phyloP scores from a whole-genome alignment of 371 early-diverging fungal species.

The Mortierella sp. region DNA sequence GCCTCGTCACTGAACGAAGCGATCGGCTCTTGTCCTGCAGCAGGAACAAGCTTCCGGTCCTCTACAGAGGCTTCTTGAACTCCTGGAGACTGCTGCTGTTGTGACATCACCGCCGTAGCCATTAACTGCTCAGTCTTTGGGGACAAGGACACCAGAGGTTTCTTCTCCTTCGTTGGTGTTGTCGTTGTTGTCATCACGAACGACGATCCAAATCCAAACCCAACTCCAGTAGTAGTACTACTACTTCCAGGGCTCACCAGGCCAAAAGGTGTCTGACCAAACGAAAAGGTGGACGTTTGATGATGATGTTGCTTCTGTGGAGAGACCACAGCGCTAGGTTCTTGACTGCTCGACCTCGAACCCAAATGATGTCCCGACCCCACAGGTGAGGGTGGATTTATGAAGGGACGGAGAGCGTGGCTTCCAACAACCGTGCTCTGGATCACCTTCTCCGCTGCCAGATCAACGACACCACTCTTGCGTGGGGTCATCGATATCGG shows the following conservation, averaged over 20 bases:
- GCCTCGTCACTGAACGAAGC: too few species aligned
- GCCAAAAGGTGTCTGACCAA: slow-evolving; percentile 22
- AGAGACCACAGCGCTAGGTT: slow-evolving; percentile 1
- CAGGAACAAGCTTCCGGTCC: too few species aligned
- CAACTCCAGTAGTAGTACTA: slow-evolving; percentile 10
- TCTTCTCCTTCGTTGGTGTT: slow-evolving; percentile 20
- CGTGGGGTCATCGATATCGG: not conserved
- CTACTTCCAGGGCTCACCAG: not conserved
- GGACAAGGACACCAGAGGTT: not conserved
- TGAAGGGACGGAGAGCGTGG: slow-evolving; percentile 41
- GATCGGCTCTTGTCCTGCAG: too few species aligned
- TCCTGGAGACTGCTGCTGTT: not conserved
- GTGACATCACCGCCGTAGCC: not conserved
- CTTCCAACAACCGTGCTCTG: slow-evolving; percentile 43
- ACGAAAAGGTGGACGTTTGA: slow-evolving; percentile 7
- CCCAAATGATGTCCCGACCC: not conserved
- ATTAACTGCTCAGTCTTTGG: not conserved
- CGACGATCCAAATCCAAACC: slow-evolving; percentile 38
- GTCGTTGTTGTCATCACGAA: slow-evolving; percentile 17
- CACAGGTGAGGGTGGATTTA: slow-evolving; percentile 28
- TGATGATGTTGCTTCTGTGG: not conserved
- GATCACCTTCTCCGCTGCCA: slow-evolving; percentile 41
- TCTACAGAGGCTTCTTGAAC: not conserved
- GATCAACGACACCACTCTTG: slow-evolving; percentile 29
- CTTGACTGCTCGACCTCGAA: slow-evolving; percentile 24